Evolutionary conservation across 2,329 filamentous ascomycete species (phyloP).

Genomic region (Calonectria henricotiae): DNA sequence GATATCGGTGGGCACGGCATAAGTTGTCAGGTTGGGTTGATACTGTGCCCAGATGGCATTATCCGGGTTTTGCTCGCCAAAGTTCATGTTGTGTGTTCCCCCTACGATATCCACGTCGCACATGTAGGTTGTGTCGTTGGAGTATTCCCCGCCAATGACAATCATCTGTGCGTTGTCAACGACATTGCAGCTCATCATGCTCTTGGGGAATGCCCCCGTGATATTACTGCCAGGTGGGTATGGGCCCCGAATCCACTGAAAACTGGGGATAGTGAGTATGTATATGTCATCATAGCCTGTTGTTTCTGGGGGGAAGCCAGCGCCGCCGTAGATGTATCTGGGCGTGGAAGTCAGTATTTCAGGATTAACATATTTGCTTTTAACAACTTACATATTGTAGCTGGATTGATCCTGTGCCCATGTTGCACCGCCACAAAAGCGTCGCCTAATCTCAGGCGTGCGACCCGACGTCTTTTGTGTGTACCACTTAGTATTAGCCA

Average conservation of each 20-base stretch:
- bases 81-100: conserved; percentile 35
- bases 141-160: conserved; percentile 33
- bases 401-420: conserved; percentile 34
- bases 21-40: conserved; percentile 21
- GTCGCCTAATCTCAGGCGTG: conserved; percentile 30
- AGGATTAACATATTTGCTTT: no score
- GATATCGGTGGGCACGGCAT: conserved; percentile 28
- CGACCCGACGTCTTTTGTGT: conserved; percentile 27
- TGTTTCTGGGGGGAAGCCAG: conserved; percentile 10
- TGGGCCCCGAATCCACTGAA: conserved; percentile 31
- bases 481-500: conserved; percentile 26
- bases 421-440: conserved; percentile 32
- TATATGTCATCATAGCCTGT: conserved; percentile 34
- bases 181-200: conserved; percentile 31
- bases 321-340: conserved; percentile 32
- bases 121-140: conserved; percentile 22
- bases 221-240: conserved; percentile 31
- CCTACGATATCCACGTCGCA: conserved; percentile 16
- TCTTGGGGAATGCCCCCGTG: conserved; percentile 18
- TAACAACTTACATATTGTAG: conserved; percentile 31
- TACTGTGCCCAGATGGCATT: conserved; percentile 33
- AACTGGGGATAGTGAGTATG: conserved; percentile 34
- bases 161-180: conserved; percentile 34
- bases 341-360: background rate
- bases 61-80: conserved; percentile 27